Evolutionary conservation across 139 green algal species (phyloP).

Genomic region (Picochlorum costavermella): DNA sequence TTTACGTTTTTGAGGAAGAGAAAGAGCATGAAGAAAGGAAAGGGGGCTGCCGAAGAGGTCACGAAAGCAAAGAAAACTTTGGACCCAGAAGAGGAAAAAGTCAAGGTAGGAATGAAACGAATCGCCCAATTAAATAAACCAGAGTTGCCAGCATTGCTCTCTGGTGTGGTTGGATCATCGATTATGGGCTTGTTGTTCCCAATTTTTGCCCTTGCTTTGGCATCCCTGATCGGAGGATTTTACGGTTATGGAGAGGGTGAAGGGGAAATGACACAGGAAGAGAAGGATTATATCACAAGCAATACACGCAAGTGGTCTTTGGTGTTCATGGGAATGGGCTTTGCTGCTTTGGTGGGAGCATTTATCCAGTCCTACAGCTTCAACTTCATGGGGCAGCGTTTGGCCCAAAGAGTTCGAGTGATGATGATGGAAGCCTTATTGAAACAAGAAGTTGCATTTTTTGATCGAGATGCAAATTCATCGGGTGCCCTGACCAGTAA

Average conservation of each 20-base stretch:
- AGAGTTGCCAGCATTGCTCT: slow-evolving; percentile 33
- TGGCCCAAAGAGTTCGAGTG: slow-evolving; percentile 47
- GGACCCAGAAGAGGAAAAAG: neutral
- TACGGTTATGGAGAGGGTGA: slow-evolving; percentile 9
- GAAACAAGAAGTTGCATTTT: slow-evolving; percentile 49
- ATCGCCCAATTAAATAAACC: slow-evolving; percentile 40
- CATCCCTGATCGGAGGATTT: slow-evolving; percentile 38
- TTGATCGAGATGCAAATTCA: slow-evolving; percentile 42
- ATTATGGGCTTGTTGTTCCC: slow-evolving; percentile 53
- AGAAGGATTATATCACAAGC: too few species aligned
- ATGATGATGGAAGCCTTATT: slow-evolving; percentile 56
- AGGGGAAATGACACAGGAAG: slow-evolving; percentile 17
- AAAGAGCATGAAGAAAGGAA: neutral
- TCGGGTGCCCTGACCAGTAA: slow-evolving; percentile 45
- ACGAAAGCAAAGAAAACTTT: neutral
- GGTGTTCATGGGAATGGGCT: slow-evolving; percentile 57
- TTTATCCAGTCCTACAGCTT: slow-evolving; percentile 39
- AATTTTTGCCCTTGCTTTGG: slow-evolving; percentile 50
- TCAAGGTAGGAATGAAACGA: neutral
- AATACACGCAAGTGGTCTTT: slow-evolving; percentile 36
- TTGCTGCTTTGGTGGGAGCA: slow-evolving; percentile 27
- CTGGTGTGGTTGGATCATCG: slow-evolving; percentile 34
- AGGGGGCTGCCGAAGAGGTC: neutral
- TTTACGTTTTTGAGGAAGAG: neutral
- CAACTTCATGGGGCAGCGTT: slow-evolving; percentile 43